phyloP scores from a whole-genome alignment of 2,329 filamentous ascomycete genomes.

The Septoria linicola region DNA sequence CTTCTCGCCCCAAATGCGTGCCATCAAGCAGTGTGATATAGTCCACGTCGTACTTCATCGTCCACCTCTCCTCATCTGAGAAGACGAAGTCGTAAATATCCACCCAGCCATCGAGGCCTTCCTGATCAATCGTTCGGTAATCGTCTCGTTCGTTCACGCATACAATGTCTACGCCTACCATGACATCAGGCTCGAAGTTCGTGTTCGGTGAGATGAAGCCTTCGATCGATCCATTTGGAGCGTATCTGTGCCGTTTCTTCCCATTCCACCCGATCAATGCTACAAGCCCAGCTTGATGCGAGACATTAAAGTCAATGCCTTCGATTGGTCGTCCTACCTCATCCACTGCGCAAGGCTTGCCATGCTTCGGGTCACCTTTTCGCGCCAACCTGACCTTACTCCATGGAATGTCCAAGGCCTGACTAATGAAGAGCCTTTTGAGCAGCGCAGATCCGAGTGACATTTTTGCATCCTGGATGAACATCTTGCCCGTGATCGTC shows the following conservation, averaged over 20 bases:
- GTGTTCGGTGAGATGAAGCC: conserved; percentile 30
- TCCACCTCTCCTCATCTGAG: conserved; percentile 58
- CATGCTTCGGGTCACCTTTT: conserved; percentile 51
- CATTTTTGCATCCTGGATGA: conserved; percentile 66
- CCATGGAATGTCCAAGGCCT: conserved; percentile 62
- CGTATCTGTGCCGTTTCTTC: conserved; percentile 29
- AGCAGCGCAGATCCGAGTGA: conserved; percentile 69
- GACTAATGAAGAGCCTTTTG: conserved; percentile 68
- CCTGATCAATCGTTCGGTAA: conserved; percentile 58
- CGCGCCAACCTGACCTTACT: conserved; percentile 56
- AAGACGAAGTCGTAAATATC: conserved; percentile 73
- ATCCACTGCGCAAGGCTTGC: conserved; percentile 52
- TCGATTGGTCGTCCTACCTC: conserved; percentile 41
- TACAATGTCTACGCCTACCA: conserved; percentile 74
- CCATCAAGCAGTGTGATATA: conserved; percentile 49
- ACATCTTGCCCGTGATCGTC: conserved; percentile 56
- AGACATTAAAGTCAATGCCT: conserved; percentile 69
- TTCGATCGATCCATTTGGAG: conserved; percentile 31
- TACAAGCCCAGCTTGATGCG: conserved; percentile 75
- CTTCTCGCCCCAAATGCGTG: conserved; percentile 40
- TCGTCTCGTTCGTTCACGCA: conserved; percentile 67
- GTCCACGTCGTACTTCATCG: conserved; percentile 58
- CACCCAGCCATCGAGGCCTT: conserved; percentile 67
- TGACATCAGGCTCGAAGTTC: conserved; percentile 36
- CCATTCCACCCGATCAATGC: conserved; percentile 58